Evolutionary conservation across 2,329 filamentous ascomycete species (phyloP), one percentile per base, ranked within the genome.

Genomic region (Neoarthrinium moseri): DNA sequence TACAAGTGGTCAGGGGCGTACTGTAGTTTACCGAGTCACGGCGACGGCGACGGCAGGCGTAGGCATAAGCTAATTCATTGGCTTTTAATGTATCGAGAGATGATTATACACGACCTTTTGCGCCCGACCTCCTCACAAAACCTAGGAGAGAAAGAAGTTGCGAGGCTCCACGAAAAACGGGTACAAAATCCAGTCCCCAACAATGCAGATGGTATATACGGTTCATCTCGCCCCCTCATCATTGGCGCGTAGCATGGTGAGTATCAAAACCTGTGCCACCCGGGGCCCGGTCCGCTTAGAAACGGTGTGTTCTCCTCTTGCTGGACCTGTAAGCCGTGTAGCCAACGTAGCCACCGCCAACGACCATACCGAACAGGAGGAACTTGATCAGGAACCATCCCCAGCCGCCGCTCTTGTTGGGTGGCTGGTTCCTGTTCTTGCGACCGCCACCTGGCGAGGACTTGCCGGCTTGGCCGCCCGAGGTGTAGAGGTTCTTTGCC

Each of bases 401-500:
- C 78, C 77, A 83, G 67, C 75, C 75, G 53, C 78, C 71, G 47
- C 71, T 70, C 56, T 69, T 60, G 59, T 72, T 67, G 46, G 63
- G 65, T 57, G 73, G 69, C 52, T 54, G 60, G 47, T 63, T 65
- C 46, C 68, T 61, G 53, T 70, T 72, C 55, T 65, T 69, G 43
- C 54, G 59, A 23, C 65, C 55, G 47, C 61, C 62, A 50, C 61
- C 70, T 48, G 65, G 65, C 20, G 67, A 66, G n/a, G 68, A 56
- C 49, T 64, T 67, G 54, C 57, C 65, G 42, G 64, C 61, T 43
- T 74, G 70, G 27, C 79, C 81, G 58, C 73, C 72, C 22, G 70
- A 69, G 47, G 80, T 84, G 73, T 97, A 97, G 51, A 99, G 74
- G 68, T 96, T 99, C 75, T 87, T 87, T 47, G 92, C 86, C 53